Conservation (phyloP, 2,329 filamentous ascomycete species). For the Fusarium gaditjirri region DNA sequence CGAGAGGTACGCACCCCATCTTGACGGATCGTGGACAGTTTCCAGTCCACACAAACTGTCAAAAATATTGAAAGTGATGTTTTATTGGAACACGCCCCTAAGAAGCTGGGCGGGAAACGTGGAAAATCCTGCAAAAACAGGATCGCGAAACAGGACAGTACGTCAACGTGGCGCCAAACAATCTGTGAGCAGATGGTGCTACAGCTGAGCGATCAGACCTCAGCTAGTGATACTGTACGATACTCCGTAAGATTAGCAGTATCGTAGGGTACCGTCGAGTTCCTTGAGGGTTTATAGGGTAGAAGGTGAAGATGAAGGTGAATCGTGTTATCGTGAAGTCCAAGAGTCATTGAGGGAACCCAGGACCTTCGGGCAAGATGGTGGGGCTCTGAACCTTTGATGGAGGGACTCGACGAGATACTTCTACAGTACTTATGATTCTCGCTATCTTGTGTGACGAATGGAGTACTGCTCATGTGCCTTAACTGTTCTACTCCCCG, state of each 20-base stretch:
- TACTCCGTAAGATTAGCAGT: slow-evolving; percentile 12
- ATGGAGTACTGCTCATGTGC: not conserved
- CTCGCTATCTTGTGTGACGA: no score
- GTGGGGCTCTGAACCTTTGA: slow-evolving; percentile 27
- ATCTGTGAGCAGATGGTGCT: slow-evolving; percentile 6
- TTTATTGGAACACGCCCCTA: slow-evolving; percentile 18
- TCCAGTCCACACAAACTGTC: slow-evolving; percentile 34
- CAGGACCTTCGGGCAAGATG: slow-evolving; percentile 8
- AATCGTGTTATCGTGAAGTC: slow-evolving; percentile 39
- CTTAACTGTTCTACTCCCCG: not conserved
- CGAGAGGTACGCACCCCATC: slow-evolving; percentile 46
- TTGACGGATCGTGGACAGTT: slow-evolving; percentile 33
- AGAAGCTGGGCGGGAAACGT: slow-evolving; percentile 33
- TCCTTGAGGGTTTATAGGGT: not conserved
- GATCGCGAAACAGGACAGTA: slow-evolving; percentile 24
- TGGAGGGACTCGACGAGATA: slow-evolving; percentile 34
- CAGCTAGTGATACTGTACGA: slow-evolving; percentile 4
- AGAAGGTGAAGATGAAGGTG: slow-evolving; percentile 27
- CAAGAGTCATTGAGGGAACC: slow-evolving; percentile 40
- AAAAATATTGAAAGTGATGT: slow-evolving; percentile 9
- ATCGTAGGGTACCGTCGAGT: slow-evolving; percentile 4
- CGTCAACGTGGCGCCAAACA: slow-evolving; percentile 23
- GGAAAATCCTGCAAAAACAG: slow-evolving; percentile 35
- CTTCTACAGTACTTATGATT: not conserved
- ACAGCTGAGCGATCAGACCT: slow-evolving; percentile 8